Base-by-base conservation (phyloP, 1,284 basidiomycete genomes). In the Cutaneotrichosporon sp. region DNA sequence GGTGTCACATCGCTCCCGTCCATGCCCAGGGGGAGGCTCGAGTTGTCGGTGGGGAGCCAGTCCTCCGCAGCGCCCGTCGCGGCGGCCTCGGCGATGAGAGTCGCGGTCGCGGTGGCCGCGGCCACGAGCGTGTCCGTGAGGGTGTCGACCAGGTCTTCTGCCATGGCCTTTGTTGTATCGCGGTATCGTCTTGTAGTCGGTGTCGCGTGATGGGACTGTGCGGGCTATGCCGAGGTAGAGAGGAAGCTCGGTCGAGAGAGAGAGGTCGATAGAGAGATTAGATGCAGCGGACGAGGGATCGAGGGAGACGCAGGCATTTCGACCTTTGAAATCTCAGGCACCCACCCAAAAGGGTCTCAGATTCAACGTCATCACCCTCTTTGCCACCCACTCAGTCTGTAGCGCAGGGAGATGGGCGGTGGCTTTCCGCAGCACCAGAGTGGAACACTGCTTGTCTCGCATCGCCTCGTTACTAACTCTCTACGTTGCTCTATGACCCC, bases 101-200 rank as follows among this genome's bases (percentile, higher is more conserved):
- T 34, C 6, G 58, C 25, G 6, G 55, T 31, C 34, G 58, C 62
- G 13, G 64, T 50, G 11, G 50, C 51, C 9, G 47, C 38, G 4
- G 52, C 56, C 25, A 62, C 25, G 27, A 56, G 55, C 43, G 63
- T 45, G 10, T 60, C 47, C 20, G 63, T 56, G 38, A 62, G 13
- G 45, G 47, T 52, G 13, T 56, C 60, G 27, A 56, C n/a, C 33
- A 58, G 14, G 6, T 56, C 27, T 5, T 36, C 34, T 25, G 53
- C 53, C 53, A 54, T 45, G 53, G 25, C 38, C 16, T 18, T 8
- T 6, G 38, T n/a, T 3, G 34, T 24, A 16, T 36, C n/a, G 36
- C 27, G 27, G 18, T n/a, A 3, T 34, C 22, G 18, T 33, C 29
- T 14, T 22, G 22, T 13, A 50, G 47, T 29, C 13, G 24, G 14